Conservation (phyloP, 2,329 filamentous ascomycete species). For the Aaosphaeria pasadenensis region DNA sequence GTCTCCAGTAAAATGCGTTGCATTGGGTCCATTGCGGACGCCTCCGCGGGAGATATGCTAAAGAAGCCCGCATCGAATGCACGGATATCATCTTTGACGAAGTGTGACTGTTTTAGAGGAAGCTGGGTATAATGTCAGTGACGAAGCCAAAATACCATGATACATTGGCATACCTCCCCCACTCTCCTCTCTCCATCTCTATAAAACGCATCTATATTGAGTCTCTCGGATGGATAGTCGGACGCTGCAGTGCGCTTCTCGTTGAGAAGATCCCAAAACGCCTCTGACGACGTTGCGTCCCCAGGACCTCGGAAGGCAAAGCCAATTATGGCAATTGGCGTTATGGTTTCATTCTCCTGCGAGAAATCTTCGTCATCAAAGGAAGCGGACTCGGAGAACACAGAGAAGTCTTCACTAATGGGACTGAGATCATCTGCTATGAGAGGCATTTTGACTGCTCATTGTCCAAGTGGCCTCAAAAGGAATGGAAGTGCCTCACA, state of each 20-base stretch:
- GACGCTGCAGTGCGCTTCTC: slow-evolving; percentile 11
- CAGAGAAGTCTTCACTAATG: no score
- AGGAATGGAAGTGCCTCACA: no score
- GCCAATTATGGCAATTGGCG: slow-evolving; percentile 35
- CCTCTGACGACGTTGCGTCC: slow-evolving; percentile 9
- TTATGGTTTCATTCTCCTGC: no score
- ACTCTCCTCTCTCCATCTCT: no score
- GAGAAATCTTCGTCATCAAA: no score
- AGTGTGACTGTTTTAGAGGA: neutral
- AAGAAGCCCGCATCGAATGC: neutral
- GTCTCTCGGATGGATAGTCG: slow-evolving; percentile 12
- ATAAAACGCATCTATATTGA: slow-evolving; percentile 14
- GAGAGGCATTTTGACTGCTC: no score
- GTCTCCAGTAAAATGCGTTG: neutral
- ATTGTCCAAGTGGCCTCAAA: no score
- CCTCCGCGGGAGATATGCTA: neutral
- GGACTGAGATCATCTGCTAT: no score
- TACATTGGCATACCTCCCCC: no score
- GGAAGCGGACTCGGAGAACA: no score
- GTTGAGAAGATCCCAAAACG: slow-evolving; percentile 19
- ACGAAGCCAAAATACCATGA: no score
- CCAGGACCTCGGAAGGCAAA: slow-evolving; percentile 26
- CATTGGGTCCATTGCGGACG: neutral
- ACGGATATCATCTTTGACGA: neutral
- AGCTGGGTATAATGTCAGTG: no score